Conservation (phyloP, 2,329 filamentous ascomycete species). For the Aspergillus transmontanensis region DNA sequence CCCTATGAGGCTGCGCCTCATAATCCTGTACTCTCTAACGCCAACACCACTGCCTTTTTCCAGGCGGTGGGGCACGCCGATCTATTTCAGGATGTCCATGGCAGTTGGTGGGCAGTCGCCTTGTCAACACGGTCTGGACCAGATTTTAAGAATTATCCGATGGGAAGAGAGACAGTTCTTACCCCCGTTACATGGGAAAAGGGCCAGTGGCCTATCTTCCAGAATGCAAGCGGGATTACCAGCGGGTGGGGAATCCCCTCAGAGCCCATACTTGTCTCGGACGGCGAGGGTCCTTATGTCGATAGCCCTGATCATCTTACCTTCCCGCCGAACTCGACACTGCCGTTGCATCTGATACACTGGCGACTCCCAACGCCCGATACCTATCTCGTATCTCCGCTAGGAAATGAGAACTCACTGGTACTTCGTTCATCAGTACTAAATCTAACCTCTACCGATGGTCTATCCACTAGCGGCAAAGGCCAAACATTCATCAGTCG, state of each 20-base stretch:
- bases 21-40: slow-evolving; percentile 47
- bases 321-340: slow-evolving; percentile 47
- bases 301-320: slow-evolving; percentile 48
- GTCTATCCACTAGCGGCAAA: background rate
- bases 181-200: slow-evolving; percentile 52
- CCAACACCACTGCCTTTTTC: slow-evolving; percentile 41
- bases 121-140: slow-evolving; percentile 45
- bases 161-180: slow-evolving; percentile 59
- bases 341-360: slow-evolving; percentile 60
- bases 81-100: slow-evolving; percentile 54
- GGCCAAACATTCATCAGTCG: slow-evolving; percentile 13
- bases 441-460: slow-evolving; percentile 50
- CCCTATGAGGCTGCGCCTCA: slow-evolving; percentile 44
- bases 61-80: slow-evolving; percentile 62
- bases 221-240: slow-evolving; percentile 20
- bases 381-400: slow-evolving; percentile 51
- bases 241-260: background rate
- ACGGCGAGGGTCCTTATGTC: slow-evolving; percentile 21
- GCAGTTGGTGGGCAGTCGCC: slow-evolving; percentile 57
- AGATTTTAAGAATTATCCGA: slow-evolving; percentile 49
- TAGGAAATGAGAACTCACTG: slow-evolving; percentile 47
- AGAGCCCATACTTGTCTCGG: slow-evolving; percentile 20
- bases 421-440: slow-evolving; percentile 52
- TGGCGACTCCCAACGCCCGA: slow-evolving; percentile 54
- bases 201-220: slow-evolving; percentile 50